Conservation (phyloP, 73 alveolate genomes). For the Breviolum minutum region DNA sequence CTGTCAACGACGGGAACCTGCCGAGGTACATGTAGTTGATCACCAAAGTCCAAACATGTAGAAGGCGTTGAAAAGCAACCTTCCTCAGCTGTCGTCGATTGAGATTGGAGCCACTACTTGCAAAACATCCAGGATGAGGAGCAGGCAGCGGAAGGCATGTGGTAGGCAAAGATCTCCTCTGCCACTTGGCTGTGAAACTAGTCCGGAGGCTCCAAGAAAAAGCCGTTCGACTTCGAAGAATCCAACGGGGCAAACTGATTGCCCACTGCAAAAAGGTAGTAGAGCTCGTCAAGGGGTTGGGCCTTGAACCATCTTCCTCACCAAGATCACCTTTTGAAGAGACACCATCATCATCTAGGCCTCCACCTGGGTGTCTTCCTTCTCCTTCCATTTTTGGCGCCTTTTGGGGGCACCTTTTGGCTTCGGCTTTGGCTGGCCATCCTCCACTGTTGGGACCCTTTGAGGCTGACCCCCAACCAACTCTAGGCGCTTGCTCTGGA, state of each 20-base stretch:
- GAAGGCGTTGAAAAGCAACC: not conserved
- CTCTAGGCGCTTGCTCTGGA: not conserved
- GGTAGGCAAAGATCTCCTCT: not conserved
- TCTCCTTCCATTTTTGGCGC: not conserved
- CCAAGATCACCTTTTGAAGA: not conserved
- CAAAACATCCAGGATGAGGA: not conserved
- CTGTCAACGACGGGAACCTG: not conserved
- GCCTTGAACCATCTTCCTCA: too few species aligned
- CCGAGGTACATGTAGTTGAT: not conserved
- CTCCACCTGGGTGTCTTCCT: not conserved
- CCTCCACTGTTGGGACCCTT: too few species aligned
- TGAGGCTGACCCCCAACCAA: not conserved
- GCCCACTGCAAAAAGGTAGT: not conserved
- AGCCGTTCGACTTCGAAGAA: not conserved
- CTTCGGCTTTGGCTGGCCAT: not conserved
- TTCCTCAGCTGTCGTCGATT: too few species aligned
- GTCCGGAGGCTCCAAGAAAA: not conserved
- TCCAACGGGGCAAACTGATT: not conserved
- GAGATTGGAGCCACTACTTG: not conserved
- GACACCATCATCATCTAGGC: not conserved
- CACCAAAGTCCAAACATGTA: not conserved
- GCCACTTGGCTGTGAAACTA: constrained; percentile 10
- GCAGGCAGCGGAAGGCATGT: not conserved
- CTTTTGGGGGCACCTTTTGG: not conserved
- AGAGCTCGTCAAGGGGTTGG: not conserved